Base-by-base conservation (phyloP, 768 basidiomycete species). In the Lyophyllum semitale region DNA sequence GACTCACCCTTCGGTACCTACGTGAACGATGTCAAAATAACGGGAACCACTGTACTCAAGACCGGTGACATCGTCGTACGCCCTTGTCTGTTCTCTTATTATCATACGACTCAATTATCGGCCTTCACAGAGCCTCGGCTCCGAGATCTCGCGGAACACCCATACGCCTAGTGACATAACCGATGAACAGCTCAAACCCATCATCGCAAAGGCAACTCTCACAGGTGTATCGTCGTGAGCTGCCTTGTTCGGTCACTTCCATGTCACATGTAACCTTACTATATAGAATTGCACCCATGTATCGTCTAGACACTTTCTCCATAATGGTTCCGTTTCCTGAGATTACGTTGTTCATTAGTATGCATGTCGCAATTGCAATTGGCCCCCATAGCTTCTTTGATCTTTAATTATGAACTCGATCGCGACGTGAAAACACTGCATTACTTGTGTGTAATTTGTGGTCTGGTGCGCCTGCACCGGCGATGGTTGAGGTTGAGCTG, bases 1-100 rank as follows among this genome's bases (percentile, higher is more conserved):
- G 72, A 74, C 17, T 73, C 79, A 6, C 60, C 73, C 7, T 77
- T 79, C 49, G 80, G 81, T 11, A 83, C 81, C 29, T 78, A 70
- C 58, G 67, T 83, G 47, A 83, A 82, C 54, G 76, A 75, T 27
- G 53, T 68, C 52, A 72, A 69, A 57, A 71, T 81, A 57, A 68
- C 67, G 18, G 63, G 71, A 17, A 70, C 68, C 40, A 75, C 71
- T 0, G 53, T 67, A 5, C 64, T 82, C 23, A 72, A 71, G 49
- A 61, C 69, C 8, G 78, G 78, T 18, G 81, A 82, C 55, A 66
- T 72, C 7, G 62, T 83, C 56, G 81, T 82, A 54, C 53, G 75
- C 17, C 37, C 5, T 22, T 49, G 22, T 11, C 20, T 9, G 17
- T 20, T 32, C 40, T 17, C 50, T 22, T 23, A 40, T 42, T 57